Evolutionary conservation across 2,329 filamentous ascomycete genomes (phyloP).

Genomic region (Penicillium vulpinum): DNA sequence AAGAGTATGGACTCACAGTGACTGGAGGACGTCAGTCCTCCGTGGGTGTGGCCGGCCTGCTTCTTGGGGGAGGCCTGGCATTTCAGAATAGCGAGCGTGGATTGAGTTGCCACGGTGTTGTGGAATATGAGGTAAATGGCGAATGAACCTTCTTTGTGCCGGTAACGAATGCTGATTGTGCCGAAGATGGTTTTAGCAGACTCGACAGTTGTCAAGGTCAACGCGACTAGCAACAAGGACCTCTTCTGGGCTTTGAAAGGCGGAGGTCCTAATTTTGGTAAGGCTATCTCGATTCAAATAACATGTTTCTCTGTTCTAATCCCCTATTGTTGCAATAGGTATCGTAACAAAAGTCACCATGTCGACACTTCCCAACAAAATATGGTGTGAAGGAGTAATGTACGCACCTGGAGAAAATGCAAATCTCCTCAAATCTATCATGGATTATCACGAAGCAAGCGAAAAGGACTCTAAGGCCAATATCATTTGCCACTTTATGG

Average conservation of each 20-base stretch:
- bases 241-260: slow-evolving; percentile 36
- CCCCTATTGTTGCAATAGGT: neutral
- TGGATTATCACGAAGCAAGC: neutral
- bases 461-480: neutral
- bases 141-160: neutral
- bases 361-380: slow-evolving; percentile 15
- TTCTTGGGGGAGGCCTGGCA: slow-evolving; percentile 40
- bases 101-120: slow-evolving; percentile 13
- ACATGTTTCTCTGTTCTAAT: neutral
- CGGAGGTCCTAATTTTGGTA: slow-evolving; percentile 32
- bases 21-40: slow-evolving; percentile 47
- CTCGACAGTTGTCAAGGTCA: slow-evolving; percentile 16
- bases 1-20: slow-evolving; percentile 43
- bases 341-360: slow-evolving; percentile 20
- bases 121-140: slow-evolving; percentile 17
- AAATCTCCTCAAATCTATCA: neutral
- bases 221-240: slow-evolving; percentile 22
- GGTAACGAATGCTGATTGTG: neutral
- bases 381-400: slow-evolving; percentile 12
- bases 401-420: neutral
- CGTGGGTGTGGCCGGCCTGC: slow-evolving; percentile 49
- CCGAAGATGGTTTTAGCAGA: slow-evolving; percentile 20
- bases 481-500: neutral
- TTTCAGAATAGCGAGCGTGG: slow-evolving; percentile 20
- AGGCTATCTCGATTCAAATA: neutral